Evolutionary conservation across 2,329 filamentous ascomycete genomes (phyloP).

Genomic region (Akanthomyces lecanii): DNA sequence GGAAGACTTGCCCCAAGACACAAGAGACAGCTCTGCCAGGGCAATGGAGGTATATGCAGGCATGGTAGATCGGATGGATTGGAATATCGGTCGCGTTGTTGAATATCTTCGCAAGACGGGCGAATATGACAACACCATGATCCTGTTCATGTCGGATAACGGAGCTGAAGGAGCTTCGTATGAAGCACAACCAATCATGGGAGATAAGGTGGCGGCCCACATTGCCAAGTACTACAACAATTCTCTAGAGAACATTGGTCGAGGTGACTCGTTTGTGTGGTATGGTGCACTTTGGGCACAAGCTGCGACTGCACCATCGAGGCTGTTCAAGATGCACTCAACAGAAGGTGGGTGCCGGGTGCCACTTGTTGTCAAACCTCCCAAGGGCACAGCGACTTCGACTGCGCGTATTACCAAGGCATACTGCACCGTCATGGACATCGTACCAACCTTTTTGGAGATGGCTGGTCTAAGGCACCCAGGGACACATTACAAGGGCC

Average conservation of each 20-base stretch:
- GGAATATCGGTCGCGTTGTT: conserved; percentile 55
- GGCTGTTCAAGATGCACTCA: conserved; percentile 38
- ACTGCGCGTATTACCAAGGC: conserved; percentile 4
- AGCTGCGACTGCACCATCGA: conserved; percentile 35
- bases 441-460: conserved; percentile 39
- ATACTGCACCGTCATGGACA: conserved; percentile 41
- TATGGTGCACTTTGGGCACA: conserved; percentile 52
- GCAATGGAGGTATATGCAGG: conserved; percentile 61
- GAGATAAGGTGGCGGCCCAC: conserved; percentile 47
- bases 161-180: conserved; percentile 57
- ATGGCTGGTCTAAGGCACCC: conserved; percentile 40
- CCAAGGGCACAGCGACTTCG: background rate
- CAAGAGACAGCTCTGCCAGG: conserved; percentile 43
- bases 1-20: conserved; percentile 42
- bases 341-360: conserved; percentile 49
- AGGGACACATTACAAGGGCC: conserved; percentile 32
- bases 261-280: conserved; percentile 54
- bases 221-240: conserved; percentile 50
- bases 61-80: conserved; percentile 61
- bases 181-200: conserved; percentile 54
- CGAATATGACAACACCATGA: conserved; percentile 60
- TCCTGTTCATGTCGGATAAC: conserved; percentile 62
- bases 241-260: conserved; percentile 48
- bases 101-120: conserved; percentile 51
- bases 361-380: conserved; percentile 41